Evolutionary conservation across 2,329 filamentous ascomycete genomes (phyloP).

Genomic region (Pestalotiopsis sp.): DNA sequence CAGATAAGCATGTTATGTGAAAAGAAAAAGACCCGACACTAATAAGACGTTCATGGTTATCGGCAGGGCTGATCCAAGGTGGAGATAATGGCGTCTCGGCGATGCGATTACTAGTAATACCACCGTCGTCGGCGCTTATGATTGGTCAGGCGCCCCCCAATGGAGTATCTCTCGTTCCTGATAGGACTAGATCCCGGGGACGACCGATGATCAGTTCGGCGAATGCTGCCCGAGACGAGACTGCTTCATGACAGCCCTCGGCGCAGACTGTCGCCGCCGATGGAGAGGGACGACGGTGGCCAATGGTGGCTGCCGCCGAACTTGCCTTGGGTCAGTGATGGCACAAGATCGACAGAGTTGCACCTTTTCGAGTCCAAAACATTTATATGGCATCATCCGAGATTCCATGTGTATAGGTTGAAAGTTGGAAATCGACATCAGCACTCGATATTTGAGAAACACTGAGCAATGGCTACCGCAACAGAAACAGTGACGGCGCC

Average conservation of each 20-base stretch:
- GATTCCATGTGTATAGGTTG: too few species aligned
- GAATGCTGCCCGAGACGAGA: background rate
- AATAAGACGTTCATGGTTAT: background rate
- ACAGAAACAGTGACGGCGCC: background rate
- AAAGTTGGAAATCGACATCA: background rate
- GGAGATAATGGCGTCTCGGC: conserved; percentile 6
- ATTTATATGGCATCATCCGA: background rate
- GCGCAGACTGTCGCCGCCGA: background rate
- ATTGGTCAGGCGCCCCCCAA: background rate
- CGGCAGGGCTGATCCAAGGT: background rate
- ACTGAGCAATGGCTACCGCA: background rate
- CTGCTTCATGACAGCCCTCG: background rate
- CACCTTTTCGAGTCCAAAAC: background rate
- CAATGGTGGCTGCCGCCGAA: background rate
- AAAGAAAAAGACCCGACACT: background rate
- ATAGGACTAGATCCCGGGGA: background rate
- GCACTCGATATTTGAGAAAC: background rate
- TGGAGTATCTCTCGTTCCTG: conserved; percentile 1
- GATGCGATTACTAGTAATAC: background rate
- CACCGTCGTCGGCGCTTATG: background rate
- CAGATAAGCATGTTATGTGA: background rate
- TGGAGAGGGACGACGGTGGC: background rate
- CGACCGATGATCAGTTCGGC: background rate
- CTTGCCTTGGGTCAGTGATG: background rate
- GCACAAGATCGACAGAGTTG: background rate